phyloP scores from a whole-genome alignment of 2,329 filamentous ascomycete species.

The Ophiostoma ulmi region DNA sequence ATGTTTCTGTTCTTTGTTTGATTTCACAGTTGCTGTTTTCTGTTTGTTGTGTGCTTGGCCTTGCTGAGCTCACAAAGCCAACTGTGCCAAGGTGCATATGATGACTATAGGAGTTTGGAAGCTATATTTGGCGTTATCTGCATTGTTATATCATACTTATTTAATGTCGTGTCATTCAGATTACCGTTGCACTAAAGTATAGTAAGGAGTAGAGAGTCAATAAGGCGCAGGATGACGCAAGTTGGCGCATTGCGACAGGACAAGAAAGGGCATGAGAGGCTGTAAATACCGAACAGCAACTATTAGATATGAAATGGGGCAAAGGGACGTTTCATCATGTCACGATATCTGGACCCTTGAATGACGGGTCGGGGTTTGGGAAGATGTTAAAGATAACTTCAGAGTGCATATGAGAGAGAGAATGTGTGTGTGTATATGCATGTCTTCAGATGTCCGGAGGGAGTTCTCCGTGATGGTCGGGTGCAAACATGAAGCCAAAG shows the following conservation, averaged over 20 bases:
- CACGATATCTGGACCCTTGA: not conserved
- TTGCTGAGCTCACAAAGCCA: not conserved
- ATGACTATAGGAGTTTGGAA: conserved; percentile 11
- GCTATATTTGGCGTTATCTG: conserved; percentile 12
- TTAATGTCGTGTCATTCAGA: not conserved
- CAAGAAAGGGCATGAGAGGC: not conserved
- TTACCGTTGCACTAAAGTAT: not conserved
- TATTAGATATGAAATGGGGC: not conserved
- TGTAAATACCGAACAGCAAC: not conserved
- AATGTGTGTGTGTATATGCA: not conserved
- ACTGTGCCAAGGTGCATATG: not conserved
- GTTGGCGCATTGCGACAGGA: not conserved
- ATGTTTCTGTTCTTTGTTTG: conserved; percentile 32
- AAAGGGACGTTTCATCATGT: not conserved
- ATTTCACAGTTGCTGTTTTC: not conserved
- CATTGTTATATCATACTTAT: not conserved
- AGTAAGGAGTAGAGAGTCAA: not conserved
- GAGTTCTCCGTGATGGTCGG: not conserved
- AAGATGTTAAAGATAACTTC: not conserved
- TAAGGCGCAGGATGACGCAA: not conserved
- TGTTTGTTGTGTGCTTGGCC: not conserved
- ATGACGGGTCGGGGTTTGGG: not conserved
- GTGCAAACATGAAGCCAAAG: not conserved
- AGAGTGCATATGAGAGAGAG: not conserved
- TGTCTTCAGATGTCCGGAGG: not conserved